Evolutionary conservation across 2,329 filamentous ascomycete genomes (phyloP).

Genomic region (Epichloe gansuensis): DNA sequence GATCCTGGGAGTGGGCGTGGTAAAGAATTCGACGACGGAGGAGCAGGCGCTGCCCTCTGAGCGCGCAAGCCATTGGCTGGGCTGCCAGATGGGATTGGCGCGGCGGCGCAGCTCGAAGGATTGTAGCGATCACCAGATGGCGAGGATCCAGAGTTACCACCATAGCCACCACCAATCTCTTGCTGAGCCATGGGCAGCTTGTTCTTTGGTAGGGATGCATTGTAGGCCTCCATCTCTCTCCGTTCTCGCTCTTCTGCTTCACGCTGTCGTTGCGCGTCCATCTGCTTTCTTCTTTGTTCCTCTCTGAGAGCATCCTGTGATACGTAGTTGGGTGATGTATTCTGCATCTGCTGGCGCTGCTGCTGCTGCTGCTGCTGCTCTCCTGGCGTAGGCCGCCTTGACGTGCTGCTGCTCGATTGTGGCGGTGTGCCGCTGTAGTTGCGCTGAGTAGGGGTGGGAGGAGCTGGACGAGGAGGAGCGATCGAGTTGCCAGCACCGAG

Average conservation of each 20-base stretch:
- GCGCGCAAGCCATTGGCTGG: slow-evolving; percentile 48
- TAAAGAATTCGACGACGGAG: slow-evolving; percentile 34
- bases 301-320: slow-evolving; percentile 39
- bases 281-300: slow-evolving; percentile 49
- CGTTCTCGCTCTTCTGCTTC: slow-evolving; percentile 55
- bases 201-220: slow-evolving; percentile 74
- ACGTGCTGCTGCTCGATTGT: slow-evolving; percentile 24
- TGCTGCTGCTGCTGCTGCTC: slow-evolving; percentile 38
- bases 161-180: slow-evolving; percentile 69
- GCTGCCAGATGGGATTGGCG: slow-evolving; percentile 49
- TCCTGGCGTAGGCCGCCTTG: slow-evolving; percentile 27
- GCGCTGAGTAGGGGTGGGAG: slow-evolving; percentile 29
- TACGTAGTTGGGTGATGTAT: slow-evolving; percentile 41
- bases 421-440: slow-evolving; percentile 28
- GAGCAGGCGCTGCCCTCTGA: slow-evolving; percentile 71
- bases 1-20: slow-evolving; percentile 34
- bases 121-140: slow-evolving; percentile 62
- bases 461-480: slow-evolving; percentile 56
- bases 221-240: slow-evolving; percentile 76
- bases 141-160: slow-evolving; percentile 27
- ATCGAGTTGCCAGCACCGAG: slow-evolving; percentile 45
- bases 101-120: slow-evolving; percentile 70
- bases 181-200: slow-evolving; percentile 76
- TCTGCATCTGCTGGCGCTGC: slow-evolving; percentile 47
- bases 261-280: slow-evolving; percentile 43